Evolutionary conservation across 2,329 filamentous ascomycete genomes (phyloP).

Genomic region (Geosmithia flava): DNA sequence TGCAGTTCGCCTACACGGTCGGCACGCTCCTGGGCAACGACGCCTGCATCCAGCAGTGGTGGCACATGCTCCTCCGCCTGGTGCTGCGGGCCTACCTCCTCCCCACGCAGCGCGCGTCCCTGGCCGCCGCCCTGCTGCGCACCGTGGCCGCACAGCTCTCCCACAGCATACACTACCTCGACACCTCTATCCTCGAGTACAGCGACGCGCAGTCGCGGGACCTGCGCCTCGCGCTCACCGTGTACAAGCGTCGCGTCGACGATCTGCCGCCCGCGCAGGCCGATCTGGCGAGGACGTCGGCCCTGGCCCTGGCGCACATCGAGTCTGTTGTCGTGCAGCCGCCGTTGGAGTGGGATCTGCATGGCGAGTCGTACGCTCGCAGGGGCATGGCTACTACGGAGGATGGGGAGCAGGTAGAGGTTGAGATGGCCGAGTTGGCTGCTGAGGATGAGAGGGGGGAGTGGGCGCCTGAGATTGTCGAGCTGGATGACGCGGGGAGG

Average conservation of each 20-base stretch:
- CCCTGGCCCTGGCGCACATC: conserved; percentile 30
- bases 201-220: conserved; percentile 14
- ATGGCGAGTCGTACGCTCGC: conserved; percentile 30
- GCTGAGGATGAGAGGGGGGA: conserved; percentile 42
- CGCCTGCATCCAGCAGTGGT: conserved; percentile 51
- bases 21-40: conserved; percentile 46
- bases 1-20: conserved; percentile 47
- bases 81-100: conserved; percentile 38
- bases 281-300: conserved; percentile 11
- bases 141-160: conserved; percentile 41
- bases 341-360: conserved; percentile 43
- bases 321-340: conserved; percentile 19
- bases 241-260: conserved; percentile 41
- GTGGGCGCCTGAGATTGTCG: conserved; percentile 38
- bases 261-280: conserved; percentile 17
- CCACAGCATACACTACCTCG: conserved; percentile 36
- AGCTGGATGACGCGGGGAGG: conserved; percentile 37
- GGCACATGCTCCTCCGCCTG: conserved; percentile 37
- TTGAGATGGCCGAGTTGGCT: conserved; percentile 35
- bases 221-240: conserved; percentile 34
- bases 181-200: conserved; percentile 28
- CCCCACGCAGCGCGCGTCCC: conserved; percentile 23
- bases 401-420: conserved; percentile 36
- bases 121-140: conserved; percentile 33
- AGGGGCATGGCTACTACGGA: conserved; percentile 37